Base-by-base conservation (phyloP, 2,329 filamentous ascomycete genomes). In the Talaromyces sp. region DNA sequence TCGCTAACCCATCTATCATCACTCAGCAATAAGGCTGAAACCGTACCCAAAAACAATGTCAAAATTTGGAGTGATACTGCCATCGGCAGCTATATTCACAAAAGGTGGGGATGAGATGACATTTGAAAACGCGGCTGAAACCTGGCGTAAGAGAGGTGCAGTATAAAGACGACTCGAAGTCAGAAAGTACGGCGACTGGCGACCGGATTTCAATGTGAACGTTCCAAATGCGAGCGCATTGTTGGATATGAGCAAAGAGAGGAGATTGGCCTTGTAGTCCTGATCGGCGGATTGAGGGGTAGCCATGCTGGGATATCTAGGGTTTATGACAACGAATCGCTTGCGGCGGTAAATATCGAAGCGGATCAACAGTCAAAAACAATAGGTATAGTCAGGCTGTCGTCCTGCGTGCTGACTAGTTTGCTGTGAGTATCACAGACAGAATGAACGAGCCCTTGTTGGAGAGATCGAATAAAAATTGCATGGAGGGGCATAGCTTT, bases 121-220 rank as follows among this genome's bases (percentile, higher is more conserved):
- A 57, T 80, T 77, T 1, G 93, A 93, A 75, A 93, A 97, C 60
- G 93, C 91, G 40, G 85, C 82, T 54, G 88, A 84, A 65, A 96
- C 89, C 58, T 91, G 85, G 62, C 83, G 83, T 63, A 95, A 84
- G 31, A 96, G 84, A 62, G 86, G 82, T 21, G 88, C 88, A 54
- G 86, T 87, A 80, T 94, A 91, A 77, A 97, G 95, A 67, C 89
- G 85, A 60, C 92, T 91, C 48, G 92, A 91, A 75, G 96, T 97
- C 85, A 97, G 96, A 81, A 97, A 97, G 82, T 97, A 97, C 41
- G 94, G 94, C 11, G 91, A 96, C 67, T 75, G 71, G 69, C 93
- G 89, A 76, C 90, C 89, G 56, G 92, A 97, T 79, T 99, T 99
- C 70, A 99, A 85, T 66, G 91, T 89, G 78, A 70, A 77, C 52